These are phyloP conservation scores for Pelargonium citronellum DNA, from an alignment of 441 rosid genomes.

Conservation along the genomic window DNA sequence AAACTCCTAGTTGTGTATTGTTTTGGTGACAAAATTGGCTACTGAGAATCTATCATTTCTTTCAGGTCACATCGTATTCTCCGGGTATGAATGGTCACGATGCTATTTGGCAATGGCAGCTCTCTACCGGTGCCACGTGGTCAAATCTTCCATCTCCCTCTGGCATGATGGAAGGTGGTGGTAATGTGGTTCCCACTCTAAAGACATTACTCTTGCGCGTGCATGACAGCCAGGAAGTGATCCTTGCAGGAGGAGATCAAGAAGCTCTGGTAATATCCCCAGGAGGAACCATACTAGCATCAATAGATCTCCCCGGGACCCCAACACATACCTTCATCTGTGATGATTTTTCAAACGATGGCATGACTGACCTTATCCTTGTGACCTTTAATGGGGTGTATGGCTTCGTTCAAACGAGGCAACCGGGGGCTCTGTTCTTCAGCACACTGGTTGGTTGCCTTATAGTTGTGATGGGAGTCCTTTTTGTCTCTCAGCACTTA, in stretches of 20 bases:
- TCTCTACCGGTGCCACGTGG: conserved; percentile 87
- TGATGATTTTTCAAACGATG: conserved; percentile 89
- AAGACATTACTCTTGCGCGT: conserved; percentile 63
- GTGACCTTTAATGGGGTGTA: conserved; percentile 82
- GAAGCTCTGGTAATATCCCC: conserved; percentile 73
- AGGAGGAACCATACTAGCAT: conserved; percentile 68
- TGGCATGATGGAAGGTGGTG: conserved; percentile 67
- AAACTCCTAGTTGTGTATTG: background rate
- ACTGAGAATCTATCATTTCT: conserved; percentile 12
- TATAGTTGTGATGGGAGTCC: conserved; percentile 83
- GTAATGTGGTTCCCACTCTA: conserved; percentile 72
- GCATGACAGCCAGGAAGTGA: conserved; percentile 78
- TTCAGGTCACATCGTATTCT: conserved; percentile 84
- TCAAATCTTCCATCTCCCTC: conserved; percentile 89
- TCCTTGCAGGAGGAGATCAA: conserved; percentile 95
- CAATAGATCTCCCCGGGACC: conserved; percentile 72
- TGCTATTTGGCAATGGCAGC: conserved; percentile 95
- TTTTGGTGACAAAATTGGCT: too few relatives aligned
- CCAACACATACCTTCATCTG: conserved; percentile 81
- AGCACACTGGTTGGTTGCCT: conserved; percentile 94
- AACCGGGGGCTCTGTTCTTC: conserved; percentile 96
- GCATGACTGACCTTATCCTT: conserved; percentile 76
- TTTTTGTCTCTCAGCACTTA: conserved; percentile 76
- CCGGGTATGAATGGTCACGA: conserved; percentile 82
- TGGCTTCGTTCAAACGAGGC: conserved; percentile 91